A percentile compares a stretch with the other conserved stretches of the same genome.
Conservation (phyloP, 106 monocot species). For the Allium fistulosum region DNA sequence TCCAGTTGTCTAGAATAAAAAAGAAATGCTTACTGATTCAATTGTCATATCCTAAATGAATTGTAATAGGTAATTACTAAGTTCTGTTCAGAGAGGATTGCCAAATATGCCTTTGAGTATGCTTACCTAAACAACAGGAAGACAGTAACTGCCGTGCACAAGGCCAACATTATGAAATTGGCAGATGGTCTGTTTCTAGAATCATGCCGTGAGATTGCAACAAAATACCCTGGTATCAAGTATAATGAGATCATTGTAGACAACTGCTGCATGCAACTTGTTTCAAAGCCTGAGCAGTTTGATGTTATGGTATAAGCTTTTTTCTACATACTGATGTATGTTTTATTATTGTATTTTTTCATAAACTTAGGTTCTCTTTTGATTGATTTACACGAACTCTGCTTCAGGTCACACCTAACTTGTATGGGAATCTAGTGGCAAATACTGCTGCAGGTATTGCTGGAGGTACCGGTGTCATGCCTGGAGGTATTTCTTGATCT, state of each 20-base stretch:
- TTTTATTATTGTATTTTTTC: neutral
- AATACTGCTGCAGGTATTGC: constrained; percentile 29
- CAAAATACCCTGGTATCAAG: constrained; percentile 41
- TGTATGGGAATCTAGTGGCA: constrained; percentile 18
- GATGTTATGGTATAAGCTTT: constrained; percentile 39
- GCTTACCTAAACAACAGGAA: constrained; percentile 10
- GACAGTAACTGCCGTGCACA: constrained; percentile 47
- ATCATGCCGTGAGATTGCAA: constrained; percentile 50
- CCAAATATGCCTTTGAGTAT: constrained; percentile 10
- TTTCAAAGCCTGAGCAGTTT: constrained; percentile 55
- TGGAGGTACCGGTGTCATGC: constrained; percentile 28
- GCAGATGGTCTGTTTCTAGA: constrained; percentile 57
- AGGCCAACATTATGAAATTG: constrained; percentile 56
- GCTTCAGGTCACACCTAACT: neutral
- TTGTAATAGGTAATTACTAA: constrained; percentile 1
- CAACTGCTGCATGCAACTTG: constrained; percentile 60
- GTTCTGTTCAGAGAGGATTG: constrained; percentile 6
- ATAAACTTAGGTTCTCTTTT: neutral
- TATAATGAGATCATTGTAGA: constrained; percentile 59
- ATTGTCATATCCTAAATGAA: too few species aligned
- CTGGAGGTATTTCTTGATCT: constrained; percentile 13
- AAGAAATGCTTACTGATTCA: too few species aligned
- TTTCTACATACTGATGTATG: neutral
- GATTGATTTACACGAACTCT: neutral
- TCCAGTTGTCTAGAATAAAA: too few species aligned